phyloP scores from a whole-genome alignment of 2,329 filamentous ascomycete genomes.

The Xylaria sp. region DNA sequence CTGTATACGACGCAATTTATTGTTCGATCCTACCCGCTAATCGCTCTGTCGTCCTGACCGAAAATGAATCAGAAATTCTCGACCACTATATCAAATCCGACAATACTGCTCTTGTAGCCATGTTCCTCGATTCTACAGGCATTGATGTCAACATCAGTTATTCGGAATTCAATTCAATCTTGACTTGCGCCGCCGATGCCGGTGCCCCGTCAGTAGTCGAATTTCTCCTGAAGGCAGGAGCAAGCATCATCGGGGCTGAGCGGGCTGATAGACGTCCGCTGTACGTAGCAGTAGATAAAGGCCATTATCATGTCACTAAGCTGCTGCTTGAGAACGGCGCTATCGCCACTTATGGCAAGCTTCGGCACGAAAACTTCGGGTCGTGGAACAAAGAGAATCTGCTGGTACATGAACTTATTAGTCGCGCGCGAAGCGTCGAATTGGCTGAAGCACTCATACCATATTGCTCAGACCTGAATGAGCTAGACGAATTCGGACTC shows the following conservation, averaged over 20 bases:
- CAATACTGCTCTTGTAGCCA: not conserved
- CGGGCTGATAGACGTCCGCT: not conserved
- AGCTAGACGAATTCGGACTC: not conserved
- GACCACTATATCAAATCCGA: constrained; percentile 6
- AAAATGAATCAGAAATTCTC: not conserved
- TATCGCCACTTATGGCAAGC: not conserved
- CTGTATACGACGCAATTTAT: not conserved
- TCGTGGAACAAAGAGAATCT: not conserved
- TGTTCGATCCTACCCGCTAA: not conserved
- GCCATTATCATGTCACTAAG: not conserved
- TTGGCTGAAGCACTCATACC: not conserved
- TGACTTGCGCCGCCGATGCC: not conserved
- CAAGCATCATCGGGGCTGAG: not conserved
- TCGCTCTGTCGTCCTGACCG: not conserved
- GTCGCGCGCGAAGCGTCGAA: no score
- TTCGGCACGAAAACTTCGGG: not conserved
- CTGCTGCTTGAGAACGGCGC: constrained; percentile 1
- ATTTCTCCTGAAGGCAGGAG: constrained; percentile 1
- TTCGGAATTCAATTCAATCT: not conserved
- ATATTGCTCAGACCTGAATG: constrained; percentile 5
- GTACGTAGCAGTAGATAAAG: not conserved
- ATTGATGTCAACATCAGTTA: not conserved
- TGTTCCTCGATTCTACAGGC: not conserved
- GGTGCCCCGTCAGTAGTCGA: constrained; percentile 5
- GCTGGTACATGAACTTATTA: not conserved